Evolutionary conservation across 305 asterid species (phyloP), one percentile per base, ranked within the genome.

Genomic region (Fraxinus latifolia): DNA sequence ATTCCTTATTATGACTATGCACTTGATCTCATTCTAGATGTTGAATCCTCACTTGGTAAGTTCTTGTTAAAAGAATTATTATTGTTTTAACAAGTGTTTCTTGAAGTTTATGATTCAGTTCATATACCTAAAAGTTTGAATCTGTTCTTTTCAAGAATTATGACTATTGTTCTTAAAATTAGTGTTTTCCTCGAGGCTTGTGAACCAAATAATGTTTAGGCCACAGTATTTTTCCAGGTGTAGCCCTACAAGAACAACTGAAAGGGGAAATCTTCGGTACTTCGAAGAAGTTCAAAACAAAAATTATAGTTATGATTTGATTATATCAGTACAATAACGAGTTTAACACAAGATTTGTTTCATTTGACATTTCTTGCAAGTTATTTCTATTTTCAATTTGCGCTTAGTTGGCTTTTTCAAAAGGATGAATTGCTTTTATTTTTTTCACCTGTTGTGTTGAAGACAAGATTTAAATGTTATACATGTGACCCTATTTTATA

Each of bases 1-100:
- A 83, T 88, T 79, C 93, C 90, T 32, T 86, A 86, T 82, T 90
- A 90, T 83, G 93, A 90, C 81, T 88, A 90, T 39, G 92, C 91
- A 32, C 90, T 88, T 65, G 91, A 90, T 81, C 82, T 89, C 87
- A 89, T 90, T 83, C 85, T 90, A 15, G 94, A 90, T 37, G 89
- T 90, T 6, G 92, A 90, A 83, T 87, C 92, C 77, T 90, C 93
- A 42, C 82, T 88, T 34, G 88, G 93, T 90, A 85, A 74, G 90
- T 50, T 74, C 76, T 60, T n/a, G 47, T 27, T 37, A 58, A 42
- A 21, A 42, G 39, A 70, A 29, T 71, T 34, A 44, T 39, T 23
- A 23, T 70, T 15, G 8, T 67, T 65, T 5, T 23, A 25, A 12
- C 31, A 23, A 23, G 34, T 65, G 33, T 25, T 65, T 65, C 34